These are phyloP conservation scores for Leishmania mexicana DNA, from an alignment of 208 protist species.

Conservation along the genomic window DNA sequence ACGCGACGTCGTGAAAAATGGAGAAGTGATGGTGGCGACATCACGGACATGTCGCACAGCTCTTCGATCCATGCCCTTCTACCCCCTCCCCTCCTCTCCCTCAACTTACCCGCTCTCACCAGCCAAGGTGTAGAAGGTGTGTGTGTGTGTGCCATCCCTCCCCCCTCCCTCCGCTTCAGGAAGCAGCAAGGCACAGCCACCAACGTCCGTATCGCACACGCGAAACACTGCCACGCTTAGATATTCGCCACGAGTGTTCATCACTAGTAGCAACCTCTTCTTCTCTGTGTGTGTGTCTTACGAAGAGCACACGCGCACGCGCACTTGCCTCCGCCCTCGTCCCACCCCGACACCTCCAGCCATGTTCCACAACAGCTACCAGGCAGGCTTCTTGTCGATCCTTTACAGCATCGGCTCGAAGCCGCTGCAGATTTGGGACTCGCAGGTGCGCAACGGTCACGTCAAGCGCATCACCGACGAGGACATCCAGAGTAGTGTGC, in stretches of 20 bases:
- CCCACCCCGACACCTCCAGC: background rate
- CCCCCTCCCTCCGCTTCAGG: background rate
- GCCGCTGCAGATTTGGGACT: conserved; percentile 99
- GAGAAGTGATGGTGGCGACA: background rate
- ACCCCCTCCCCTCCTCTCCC: background rate
- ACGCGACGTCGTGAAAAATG: background rate
- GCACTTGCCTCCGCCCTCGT: background rate
- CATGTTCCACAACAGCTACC: conserved; percentile 99
- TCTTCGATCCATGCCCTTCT: background rate
- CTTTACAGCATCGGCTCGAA: conserved; percentile 99
- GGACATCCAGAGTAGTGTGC: conserved; percentile 98
- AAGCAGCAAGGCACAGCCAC: background rate
- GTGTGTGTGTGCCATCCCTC: background rate
- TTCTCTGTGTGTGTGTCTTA: background rate
- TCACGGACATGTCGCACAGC: background rate
- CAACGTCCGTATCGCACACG: background rate
- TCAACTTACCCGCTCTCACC: background rate
- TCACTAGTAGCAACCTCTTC: background rate
- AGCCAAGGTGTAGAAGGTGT: background rate
- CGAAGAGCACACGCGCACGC: background rate
- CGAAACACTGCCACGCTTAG: background rate
- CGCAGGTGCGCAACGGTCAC: conserved; percentile 97
- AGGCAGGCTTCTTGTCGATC: conserved; percentile 98
- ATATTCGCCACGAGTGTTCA: background rate
- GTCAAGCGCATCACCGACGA: conserved; percentile 99